These are phyloP conservation scores for Termitomyces sp. DNA, from an alignment of 768 basidiomycete genomes.

Conservation along the genomic window DNA sequence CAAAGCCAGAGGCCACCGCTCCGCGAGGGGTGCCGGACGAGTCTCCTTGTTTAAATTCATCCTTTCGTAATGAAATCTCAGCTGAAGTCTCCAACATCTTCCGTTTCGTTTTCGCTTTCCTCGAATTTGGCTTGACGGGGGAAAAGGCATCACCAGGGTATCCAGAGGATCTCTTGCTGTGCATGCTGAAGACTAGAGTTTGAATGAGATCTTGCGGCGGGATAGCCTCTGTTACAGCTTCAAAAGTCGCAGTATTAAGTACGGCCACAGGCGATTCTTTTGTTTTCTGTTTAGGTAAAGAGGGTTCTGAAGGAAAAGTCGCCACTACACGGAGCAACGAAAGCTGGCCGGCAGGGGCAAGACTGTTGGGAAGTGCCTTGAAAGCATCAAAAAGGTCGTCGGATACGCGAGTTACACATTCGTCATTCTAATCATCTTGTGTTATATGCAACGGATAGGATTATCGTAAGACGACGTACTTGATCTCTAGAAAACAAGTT, in stretches of 20 bases:
- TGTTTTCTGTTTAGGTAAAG: background rate
- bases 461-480: background rate
- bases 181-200: background rate
- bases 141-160: background rate
- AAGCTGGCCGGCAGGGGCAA: background rate
- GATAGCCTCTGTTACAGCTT: background rate
- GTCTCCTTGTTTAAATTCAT: background rate
- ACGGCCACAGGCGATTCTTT: background rate
- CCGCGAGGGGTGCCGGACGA: background rate
- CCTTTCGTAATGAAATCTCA: background rate
- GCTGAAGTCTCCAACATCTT: background rate
- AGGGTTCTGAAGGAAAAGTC: no score
- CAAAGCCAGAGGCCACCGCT: background rate
- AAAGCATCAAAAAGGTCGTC: no score
- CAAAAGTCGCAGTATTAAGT: background rate
- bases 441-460: background rate
- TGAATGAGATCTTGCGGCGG: background rate
- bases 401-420: no score
- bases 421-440: no score
- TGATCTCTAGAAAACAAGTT: background rate
- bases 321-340: no score
- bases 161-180: background rate
- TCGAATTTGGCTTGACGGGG: background rate
- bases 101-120: background rate
- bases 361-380: background rate